Conservation (phyloP, 257 asterid genomes). For the Eustoma russellianum region DNA sequence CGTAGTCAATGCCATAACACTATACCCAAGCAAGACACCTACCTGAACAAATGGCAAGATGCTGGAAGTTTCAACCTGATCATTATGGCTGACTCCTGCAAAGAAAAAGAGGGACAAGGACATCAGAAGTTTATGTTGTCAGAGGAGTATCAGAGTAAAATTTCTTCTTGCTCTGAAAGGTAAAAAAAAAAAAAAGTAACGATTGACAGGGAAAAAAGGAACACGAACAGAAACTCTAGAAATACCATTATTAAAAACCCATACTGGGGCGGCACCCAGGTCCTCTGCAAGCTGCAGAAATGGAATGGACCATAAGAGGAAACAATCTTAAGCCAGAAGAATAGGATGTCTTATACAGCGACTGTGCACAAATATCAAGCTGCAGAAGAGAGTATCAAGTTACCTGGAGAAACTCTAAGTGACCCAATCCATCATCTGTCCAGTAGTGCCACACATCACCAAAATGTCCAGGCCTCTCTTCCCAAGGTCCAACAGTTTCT, state of each 20-base stretch:
- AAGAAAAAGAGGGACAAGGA: slow-evolving; percentile 7
- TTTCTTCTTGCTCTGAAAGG: too few species aligned
- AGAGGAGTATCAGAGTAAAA: too few species aligned
- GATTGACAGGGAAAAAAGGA: neutral
- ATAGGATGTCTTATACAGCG: too few species aligned
- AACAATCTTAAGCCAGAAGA: neutral
- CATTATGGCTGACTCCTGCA: slow-evolving; percentile 89
- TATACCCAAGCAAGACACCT: slow-evolving; percentile 10
- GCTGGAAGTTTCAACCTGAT: slow-evolving; percentile 66
- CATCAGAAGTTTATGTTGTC: neutral
- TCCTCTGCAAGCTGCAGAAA: slow-evolving; percentile 89
- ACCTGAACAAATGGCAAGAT: slow-evolving; percentile 71
- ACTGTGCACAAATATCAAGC: neutral
- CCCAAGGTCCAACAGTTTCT: slow-evolving; percentile 94
- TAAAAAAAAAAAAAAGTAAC: too few species aligned
- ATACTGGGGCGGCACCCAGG: slow-evolving; percentile 72
- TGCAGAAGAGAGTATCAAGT: slow-evolving; percentile 2
- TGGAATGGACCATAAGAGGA: neutral
- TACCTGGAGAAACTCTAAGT: slow-evolving; percentile 88
- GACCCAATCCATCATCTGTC: slow-evolving; percentile 96
- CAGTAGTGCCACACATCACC: slow-evolving; percentile 98
- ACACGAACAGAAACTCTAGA: slow-evolving; percentile 5
- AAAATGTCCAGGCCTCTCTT: slow-evolving; percentile 91
- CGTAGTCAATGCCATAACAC: slow-evolving; percentile 1
- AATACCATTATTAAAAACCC: slow-evolving; percentile 98